Evolutionary conservation across 2,329 filamentous ascomycete species (phyloP).

Genomic region (Venturia carpophila): DNA sequence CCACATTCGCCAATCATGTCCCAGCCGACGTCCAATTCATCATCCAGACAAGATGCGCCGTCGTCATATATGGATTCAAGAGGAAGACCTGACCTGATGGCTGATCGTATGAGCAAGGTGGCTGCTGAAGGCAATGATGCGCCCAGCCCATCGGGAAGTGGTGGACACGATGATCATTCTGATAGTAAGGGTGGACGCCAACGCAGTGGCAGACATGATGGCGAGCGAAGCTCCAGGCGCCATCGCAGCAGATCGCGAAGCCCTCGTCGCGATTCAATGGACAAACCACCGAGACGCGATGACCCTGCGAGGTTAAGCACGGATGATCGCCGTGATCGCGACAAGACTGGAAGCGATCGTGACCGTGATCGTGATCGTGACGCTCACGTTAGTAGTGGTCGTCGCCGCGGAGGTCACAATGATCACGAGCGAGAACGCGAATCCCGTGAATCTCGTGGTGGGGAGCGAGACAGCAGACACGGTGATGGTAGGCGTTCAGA

Average conservation of each 20-base stretch:
- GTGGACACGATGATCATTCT: not conserved
- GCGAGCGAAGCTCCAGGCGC: conserved; percentile 4
- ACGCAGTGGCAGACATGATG: conserved; percentile 2
- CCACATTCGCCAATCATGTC: conserved; percentile 10
- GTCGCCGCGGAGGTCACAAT: conserved; percentile 13
- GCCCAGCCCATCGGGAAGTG: conserved; percentile 8
- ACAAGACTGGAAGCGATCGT: conserved; percentile 7
- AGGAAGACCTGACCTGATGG: conserved; percentile 1
- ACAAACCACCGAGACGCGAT: conserved; percentile 13
- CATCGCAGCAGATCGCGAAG: conserved; percentile 13
- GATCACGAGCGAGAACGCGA: conserved; percentile 15
- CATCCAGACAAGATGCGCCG: not conserved
- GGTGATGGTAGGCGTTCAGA: conserved; percentile 5
- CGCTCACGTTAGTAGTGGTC: not conserved
- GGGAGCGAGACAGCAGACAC: conserved; percentile 8
- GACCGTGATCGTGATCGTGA: conserved; percentile 1
- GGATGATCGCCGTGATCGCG: conserved; percentile 8
- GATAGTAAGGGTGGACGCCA: conserved; percentile 2
- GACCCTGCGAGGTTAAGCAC: not conserved
- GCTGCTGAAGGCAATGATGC: conserved; percentile 9
- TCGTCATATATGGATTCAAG: not conserved
- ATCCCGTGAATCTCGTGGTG: conserved; percentile 3
- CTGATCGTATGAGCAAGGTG: conserved; percentile 13
- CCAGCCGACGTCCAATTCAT: not conserved
- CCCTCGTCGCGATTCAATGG: conserved; percentile 8